A percentile compares a stretch with the other conserved stretches of the same genome.
These are phyloP conservation scores for Aspergillus persii DNA, from an alignment of 2,329 filamentous ascomycete genomes.

Conservation along the genomic window DNA sequence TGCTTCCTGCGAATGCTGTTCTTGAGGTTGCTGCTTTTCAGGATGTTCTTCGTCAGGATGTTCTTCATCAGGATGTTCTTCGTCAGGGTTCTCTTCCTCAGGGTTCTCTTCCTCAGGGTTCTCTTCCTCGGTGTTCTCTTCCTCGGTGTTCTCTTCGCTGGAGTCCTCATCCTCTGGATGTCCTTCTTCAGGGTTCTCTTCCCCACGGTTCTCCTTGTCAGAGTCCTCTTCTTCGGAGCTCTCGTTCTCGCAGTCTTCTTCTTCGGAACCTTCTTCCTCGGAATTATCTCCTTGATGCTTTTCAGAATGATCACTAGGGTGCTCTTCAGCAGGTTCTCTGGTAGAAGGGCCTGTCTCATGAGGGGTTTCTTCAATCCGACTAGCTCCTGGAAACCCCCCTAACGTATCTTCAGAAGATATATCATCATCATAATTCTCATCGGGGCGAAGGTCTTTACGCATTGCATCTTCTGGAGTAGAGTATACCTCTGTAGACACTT, in stretches of 20 bases:
- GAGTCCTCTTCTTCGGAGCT: too few relatives aligned
- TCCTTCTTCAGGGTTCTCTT: too few relatives aligned
- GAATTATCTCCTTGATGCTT: too few relatives aligned
- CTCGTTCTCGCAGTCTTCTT: too few relatives aligned
- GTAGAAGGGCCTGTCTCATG: background rate
- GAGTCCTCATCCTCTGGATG: too few relatives aligned
- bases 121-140: too few relatives aligned
- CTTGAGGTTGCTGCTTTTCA: background rate
- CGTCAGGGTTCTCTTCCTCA: too few relatives aligned
- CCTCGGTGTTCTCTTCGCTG: too few relatives aligned
- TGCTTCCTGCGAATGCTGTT: background rate
- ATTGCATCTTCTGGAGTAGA: background rate
- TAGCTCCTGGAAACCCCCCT: background rate
- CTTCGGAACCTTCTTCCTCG: too few relatives aligned
- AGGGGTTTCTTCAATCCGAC: background rate
- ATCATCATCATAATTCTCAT: background rate
- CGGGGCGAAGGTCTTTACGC: background rate
- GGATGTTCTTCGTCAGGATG: background rate
- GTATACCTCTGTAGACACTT: background rate
- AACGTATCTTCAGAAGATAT: background rate
- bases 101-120: too few relatives aligned
- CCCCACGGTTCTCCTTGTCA: too few relatives aligned
- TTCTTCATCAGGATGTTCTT: background rate
- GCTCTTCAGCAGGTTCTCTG: background rate
- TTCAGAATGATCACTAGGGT: background rate